Evolutionary conservation across 768 basidiomycete species (phyloP).

Genomic region (Mycena filopes): DNA sequence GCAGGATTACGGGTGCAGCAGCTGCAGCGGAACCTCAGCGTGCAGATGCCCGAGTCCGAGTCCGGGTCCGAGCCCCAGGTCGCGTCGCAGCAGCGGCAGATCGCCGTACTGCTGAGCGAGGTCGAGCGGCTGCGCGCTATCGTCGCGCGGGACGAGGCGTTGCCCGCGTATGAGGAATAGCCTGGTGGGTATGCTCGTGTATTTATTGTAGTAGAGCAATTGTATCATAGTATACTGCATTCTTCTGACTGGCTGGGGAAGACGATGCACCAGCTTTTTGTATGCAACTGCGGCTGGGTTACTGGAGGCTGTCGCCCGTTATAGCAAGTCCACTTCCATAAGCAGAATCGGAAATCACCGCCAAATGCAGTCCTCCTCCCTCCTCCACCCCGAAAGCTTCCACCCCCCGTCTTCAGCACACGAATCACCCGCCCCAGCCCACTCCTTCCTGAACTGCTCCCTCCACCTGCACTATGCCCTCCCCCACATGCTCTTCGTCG

Average conservation of each 20-base stretch:
- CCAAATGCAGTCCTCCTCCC: conserved; percentile 34
- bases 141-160: conserved; percentile 4
- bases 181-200: no score
- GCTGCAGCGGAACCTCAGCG: conserved; percentile 11
- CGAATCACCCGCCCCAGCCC: conserved; percentile 39
- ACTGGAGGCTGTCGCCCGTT: no score
- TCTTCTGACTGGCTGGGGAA: no score
- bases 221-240: no score
- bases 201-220: neutral
- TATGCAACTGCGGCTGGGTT: no score
- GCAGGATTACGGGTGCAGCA: conserved; percentile 5
- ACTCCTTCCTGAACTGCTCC: conserved; percentile 42
- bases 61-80: neutral
- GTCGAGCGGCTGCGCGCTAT: conserved; percentile 12
- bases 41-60: neutral
- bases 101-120: conserved; percentile 1
- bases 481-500: conserved; percentile 57
- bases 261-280: no score
- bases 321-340: no score
- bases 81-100: conserved; percentile 7
- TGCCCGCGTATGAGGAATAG: conserved; percentile 5
- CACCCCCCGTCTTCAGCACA: conserved; percentile 50
- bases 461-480: conserved; percentile 52
- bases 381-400: conserved; percentile 48
- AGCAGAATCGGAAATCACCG: neutral